A percentile compares a stretch with the other conserved stretches of the same genome.
phyloP scores from a whole-genome alignment of 768 basidiomycete species.

The Fomitopsis serialis region DNA sequence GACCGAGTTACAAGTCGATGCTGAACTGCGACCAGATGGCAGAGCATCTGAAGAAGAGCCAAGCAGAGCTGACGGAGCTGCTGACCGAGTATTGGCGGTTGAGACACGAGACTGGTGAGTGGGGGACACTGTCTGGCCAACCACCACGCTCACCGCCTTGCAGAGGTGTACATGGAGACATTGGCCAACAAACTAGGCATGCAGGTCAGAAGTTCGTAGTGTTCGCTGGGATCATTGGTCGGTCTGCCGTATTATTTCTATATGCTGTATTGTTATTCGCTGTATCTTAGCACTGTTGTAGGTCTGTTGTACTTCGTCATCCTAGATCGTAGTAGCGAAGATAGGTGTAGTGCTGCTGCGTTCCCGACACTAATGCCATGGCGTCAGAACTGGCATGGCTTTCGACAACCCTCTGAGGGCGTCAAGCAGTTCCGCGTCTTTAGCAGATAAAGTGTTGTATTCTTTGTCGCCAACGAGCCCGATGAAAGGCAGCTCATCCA shows the following conservation, averaged over 20 bases:
- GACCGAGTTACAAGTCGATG: background rate
- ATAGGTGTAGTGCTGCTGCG: too few relatives aligned
- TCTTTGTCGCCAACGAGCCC: background rate
- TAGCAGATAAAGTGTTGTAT: background rate
- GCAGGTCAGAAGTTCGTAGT: constrained; percentile 20
- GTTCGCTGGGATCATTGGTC: too few relatives aligned
- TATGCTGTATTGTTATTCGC: background rate
- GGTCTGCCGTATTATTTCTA: too few relatives aligned
- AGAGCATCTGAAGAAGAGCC: constrained; percentile 69
- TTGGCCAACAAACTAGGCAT: constrained; percentile 68
- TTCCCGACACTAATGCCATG: background rate
- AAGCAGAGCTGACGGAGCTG: constrained; percentile 75
- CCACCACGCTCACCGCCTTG: background rate
- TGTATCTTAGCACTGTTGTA: background rate
- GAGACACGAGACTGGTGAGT: constrained; percentile 66
- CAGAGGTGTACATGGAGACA: constrained; percentile 86
- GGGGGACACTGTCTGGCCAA: background rate
- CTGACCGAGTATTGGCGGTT: constrained; percentile 81
- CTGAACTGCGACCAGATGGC: constrained; percentile 46
- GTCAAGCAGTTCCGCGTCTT: constrained; percentile 2
- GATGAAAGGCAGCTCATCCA: constrained; percentile 14
- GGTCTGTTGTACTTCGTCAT: background rate
- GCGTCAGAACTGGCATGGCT: background rate
- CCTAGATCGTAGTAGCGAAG: too few relatives aligned
- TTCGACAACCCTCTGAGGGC: constrained; percentile 1